Base-by-base conservation (phyloP, 495 filamentous ascomycete genomes). In the Xylaria intraflava region DNA sequence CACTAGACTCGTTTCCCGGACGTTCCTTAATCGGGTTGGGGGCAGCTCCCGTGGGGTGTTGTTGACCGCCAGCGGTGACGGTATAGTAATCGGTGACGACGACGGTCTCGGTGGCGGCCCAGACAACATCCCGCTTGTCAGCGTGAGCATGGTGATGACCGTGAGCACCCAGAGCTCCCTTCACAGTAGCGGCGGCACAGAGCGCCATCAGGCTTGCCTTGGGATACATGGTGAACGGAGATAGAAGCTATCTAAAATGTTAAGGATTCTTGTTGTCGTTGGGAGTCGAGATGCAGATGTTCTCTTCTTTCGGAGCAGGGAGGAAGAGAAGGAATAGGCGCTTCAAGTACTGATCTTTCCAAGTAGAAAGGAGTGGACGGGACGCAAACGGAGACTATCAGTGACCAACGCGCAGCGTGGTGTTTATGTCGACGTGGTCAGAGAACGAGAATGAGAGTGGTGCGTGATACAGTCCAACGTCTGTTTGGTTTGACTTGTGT, bases 141-240 rank as follows among this genome's bases (percentile, higher is more conserved):
- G 55, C 59, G 45, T 67, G 65, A 33, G 55, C 20, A 46, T 65
- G 65, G 19, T 59, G 62, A 38, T 66, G 64, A 17, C 55, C 27
- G 31, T 58, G 44, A 23, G 41, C 57, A 42, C 56, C 64, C 31
- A 55, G 35, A 12, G 59, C 65, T 38, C 59, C 57, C 27, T 58
- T 55, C 9, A 65, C 54, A 7, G 60, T 55, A 41, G 49, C 58
- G 31, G 51, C 64, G 42, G 61, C 64, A 46, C 61, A 64, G 31
- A 66, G 64, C 48, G 64, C 64, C 17, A 66, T 45, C 26, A 66
- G 45, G 43, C 58, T 56, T 29, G 59, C 31, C 56, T 67, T 65
- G 45, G 55, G 31, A 42, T 61, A 50, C 65, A 67, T 67, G 31
- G 49, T 64, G 47, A 35, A 41, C 45, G 8, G 33, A 41, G 31